These are phyloP conservation scores for Vicia faba DNA, from an alignment of 306 rosid species.

Conservation along the genomic window DNA sequence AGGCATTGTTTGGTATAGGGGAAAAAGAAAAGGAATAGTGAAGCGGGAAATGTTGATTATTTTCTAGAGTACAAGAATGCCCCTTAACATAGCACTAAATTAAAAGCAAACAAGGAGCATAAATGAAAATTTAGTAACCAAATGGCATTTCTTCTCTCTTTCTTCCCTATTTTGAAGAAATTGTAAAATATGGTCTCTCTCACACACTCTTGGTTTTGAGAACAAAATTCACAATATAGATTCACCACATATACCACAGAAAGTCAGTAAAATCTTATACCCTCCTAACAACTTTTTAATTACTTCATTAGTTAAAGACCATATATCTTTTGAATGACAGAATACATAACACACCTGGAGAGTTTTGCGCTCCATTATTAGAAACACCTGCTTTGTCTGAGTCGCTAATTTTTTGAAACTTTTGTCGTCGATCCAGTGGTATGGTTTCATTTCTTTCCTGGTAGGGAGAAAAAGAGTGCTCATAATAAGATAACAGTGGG, in stretches of 20 bases:
- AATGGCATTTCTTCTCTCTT: no score
- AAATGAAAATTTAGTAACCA: no score
- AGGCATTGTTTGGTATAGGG: no score
- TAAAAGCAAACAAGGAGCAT: no score
- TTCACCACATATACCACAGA: not conserved
- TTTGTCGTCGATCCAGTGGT: constrained; percentile 54
- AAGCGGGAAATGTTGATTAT: no score
- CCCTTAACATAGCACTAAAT: no score
- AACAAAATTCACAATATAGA: not conserved
- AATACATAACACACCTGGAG: constrained; percentile 59
- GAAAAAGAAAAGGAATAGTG: no score
- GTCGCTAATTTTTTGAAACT: constrained; percentile 57
- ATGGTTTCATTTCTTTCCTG: constrained; percentile 63
- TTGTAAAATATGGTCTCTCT: no score
- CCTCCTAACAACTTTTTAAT: constrained; percentile 13
- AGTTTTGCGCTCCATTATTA: constrained; percentile 45
- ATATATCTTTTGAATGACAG: constrained; percentile 5
- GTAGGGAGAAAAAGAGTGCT: not conserved
- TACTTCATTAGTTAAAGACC: constrained; percentile 31
- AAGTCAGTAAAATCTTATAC: constrained; percentile 15
- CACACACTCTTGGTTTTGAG: constrained; percentile 1
- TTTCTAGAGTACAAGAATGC: no score
- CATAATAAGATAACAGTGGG: constrained; percentile 14
- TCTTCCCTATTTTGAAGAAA: no score
- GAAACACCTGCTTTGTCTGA: constrained; percentile 54